These are phyloP conservation scores for Hanseniaspora gamundiae DNA, from an alignment of 1,139 yeast species.

Conservation along the genomic window DNA sequence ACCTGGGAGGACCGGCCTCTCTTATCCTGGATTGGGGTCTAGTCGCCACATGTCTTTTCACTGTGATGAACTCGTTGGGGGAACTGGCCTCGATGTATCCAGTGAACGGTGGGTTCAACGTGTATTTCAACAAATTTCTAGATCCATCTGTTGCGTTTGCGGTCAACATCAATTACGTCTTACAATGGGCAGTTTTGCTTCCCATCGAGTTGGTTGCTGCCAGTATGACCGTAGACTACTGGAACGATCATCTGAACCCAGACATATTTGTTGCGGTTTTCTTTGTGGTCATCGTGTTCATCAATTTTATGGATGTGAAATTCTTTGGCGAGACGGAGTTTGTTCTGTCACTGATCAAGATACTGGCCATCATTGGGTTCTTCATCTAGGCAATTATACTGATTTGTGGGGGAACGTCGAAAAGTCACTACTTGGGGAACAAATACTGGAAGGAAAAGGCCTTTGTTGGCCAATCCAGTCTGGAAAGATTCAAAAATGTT, in stretches of 20 bases:
- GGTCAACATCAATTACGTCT: conserved; percentile 57
- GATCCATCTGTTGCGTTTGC: conserved; percentile 70
- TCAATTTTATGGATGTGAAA: conserved; percentile 46
- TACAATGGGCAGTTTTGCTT: conserved; percentile 57
- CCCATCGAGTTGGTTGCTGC: conserved; percentile 67
- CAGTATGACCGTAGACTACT: conserved; percentile 51
- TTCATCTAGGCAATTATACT: conserved; percentile 58
- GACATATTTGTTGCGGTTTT: conserved; percentile 61
- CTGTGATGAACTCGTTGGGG: conserved; percentile 58
- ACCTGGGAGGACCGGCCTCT: conserved; percentile 60
- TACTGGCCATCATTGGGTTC: conserved; percentile 53
- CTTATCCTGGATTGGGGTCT: conserved; percentile 43
- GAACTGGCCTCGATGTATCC: conserved; percentile 60
- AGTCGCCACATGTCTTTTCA: conserved; percentile 41
- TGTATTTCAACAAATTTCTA: conserved; percentile 51
- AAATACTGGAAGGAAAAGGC: conserved; percentile 56
- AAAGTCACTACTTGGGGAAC: conserved; percentile 49
- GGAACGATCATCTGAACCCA: conserved; percentile 45
- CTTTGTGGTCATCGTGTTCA: conserved; percentile 40
- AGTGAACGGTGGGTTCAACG: conserved; percentile 60
- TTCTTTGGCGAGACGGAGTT: conserved; percentile 65
- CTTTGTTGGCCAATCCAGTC: conserved; percentile 41
- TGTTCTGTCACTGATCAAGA: conserved; percentile 44
- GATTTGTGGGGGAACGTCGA: conserved; percentile 59
- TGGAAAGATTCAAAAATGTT: conserved; percentile 40